Conservation (phyloP, 306 rosid genomes). For the Cicer judaicum region DNA sequence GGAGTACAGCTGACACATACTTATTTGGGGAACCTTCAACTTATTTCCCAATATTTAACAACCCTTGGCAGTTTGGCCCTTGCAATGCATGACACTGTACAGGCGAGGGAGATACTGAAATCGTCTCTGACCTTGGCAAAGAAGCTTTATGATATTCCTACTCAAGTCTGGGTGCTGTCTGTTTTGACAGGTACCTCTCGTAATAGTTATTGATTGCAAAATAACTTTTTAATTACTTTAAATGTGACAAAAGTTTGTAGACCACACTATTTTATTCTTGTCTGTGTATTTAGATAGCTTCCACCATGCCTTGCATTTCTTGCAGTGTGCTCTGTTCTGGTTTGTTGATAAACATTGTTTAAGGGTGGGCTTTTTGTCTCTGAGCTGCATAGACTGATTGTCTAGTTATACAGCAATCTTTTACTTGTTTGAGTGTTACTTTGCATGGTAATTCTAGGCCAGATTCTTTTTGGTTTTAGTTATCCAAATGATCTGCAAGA, state of each 20-base stretch:
- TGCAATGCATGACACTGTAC: constrained; percentile 78
- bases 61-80: constrained; percentile 95
- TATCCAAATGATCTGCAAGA: not conserved
- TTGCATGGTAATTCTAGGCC: not conserved
- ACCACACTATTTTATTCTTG: constrained; percentile 13
- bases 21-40: constrained; percentile 95
- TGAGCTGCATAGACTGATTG: not conserved
- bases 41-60: constrained; percentile 91
- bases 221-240: constrained; percentile 13
- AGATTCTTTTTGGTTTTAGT: not conserved
- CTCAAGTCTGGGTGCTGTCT: constrained; percentile 96
- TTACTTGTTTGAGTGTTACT: not conserved
- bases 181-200: constrained; percentile 75
- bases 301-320: constrained; percentile 15
- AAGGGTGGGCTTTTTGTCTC: not conserved
- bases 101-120: constrained; percentile 94
- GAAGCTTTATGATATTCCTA: constrained; percentile 90
- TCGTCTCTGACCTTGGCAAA: constrained; percentile 96
- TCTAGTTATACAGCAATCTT: not conserved
- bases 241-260: not conserved
- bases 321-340: constrained; percentile 7
- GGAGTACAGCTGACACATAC: constrained; percentile 92
- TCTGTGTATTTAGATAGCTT: constrained; percentile 27
- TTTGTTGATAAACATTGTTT: not conserved
- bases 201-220: constrained; percentile 18